Conservation (phyloP, 176 grass and related monocot species). For the Melocanna baccifera region DNA sequence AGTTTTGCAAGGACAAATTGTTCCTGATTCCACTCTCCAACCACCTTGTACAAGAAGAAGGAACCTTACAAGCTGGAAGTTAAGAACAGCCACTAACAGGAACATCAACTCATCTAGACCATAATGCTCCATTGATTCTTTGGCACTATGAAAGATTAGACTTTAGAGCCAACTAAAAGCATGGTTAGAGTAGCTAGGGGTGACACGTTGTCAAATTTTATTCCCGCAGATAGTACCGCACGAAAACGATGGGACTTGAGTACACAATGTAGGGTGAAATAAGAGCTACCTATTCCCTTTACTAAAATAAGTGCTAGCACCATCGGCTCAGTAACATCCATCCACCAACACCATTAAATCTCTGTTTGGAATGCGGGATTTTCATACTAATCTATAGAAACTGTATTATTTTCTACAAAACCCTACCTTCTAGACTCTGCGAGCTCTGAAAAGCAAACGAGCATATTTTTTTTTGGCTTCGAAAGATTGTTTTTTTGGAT, state of each 20-base stretch:
- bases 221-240: too few relatives aligned
- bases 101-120: neutral
- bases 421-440: neutral
- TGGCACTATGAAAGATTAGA: neutral
- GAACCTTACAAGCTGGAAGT: neutral
- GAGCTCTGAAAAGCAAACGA: neutral
- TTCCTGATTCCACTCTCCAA: neutral
- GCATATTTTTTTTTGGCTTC: too few relatives aligned
- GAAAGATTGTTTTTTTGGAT: too few relatives aligned
- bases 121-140: neutral
- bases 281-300: neutral
- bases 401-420: neutral
- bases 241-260: too few relatives aligned
- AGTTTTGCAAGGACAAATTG: constrained; percentile 3
- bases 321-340: neutral
- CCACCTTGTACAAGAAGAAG: neutral
- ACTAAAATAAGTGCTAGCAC: neutral
- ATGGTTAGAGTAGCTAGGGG: neutral
- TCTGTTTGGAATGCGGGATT: neutral
- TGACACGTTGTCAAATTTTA: neutral
- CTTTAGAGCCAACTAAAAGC: neutral
- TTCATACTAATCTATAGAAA: neutral
- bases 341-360: neutral
- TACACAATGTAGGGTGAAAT: too few relatives aligned
- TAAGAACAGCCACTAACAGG: neutral